phyloP scores from a whole-genome alignment of 108 stramenopile genomes.

The Stephanodiscus triporus region DNA sequence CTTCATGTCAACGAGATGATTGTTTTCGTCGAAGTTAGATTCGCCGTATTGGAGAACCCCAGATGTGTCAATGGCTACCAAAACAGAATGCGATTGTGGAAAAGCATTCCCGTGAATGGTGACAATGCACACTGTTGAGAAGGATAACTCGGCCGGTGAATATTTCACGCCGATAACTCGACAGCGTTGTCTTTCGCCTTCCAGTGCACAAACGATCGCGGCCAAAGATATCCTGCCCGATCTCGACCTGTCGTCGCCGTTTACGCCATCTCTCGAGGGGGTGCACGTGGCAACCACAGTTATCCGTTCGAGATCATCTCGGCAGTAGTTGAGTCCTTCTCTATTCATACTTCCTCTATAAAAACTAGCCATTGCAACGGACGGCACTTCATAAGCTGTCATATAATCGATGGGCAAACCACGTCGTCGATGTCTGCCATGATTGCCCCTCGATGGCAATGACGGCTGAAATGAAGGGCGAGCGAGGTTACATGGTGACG shows the following conservation, averaged over 20 bases:
- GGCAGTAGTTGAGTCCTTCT: neutral
- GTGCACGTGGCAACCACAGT: slow-evolving; percentile 37
- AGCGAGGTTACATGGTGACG: slow-evolving; percentile 4
- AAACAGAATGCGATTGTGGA: slow-evolving; percentile 2
- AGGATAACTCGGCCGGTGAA: slow-evolving; percentile 10
- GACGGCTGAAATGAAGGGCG: neutral
- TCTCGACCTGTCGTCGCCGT: slow-evolving; percentile 4
- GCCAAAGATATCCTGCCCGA: slow-evolving; percentile 29
- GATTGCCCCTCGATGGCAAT: neutral
- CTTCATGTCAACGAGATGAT: slow-evolving; percentile 20
- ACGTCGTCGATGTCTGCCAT: slow-evolving; percentile 11
- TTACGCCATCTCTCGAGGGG: neutral
- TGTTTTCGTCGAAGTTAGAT: neutral
- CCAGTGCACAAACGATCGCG: slow-evolving; percentile 6
- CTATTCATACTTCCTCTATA: neutral
- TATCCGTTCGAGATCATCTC: slow-evolving; percentile 5
- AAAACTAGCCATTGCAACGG: slow-evolving; percentile 10
- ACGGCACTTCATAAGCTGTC: neutral
- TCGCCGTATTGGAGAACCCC: slow-evolving; percentile 21
- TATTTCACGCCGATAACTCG: slow-evolving; percentile 17
- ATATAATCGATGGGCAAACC: neutral
- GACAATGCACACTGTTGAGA: slow-evolving; percentile 22
- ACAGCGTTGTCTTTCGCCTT: neutral
- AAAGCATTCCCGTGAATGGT: neutral
- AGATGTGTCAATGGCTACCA: slow-evolving; percentile 26